Conservation (phyloP, 441 rosid genomes). For the Biscutella laevigata region DNA sequence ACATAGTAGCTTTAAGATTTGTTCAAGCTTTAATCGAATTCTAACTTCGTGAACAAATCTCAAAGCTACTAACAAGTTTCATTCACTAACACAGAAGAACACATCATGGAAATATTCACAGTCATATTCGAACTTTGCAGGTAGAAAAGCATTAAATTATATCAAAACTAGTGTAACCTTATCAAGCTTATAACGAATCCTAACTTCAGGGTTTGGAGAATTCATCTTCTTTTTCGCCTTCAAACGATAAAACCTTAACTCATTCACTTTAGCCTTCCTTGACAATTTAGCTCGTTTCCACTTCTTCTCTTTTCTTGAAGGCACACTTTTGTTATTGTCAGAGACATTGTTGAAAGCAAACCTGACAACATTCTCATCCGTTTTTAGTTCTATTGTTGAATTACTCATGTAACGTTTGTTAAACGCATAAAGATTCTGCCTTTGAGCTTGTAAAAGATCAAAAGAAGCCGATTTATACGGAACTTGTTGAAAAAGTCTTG, state of each 20-base stretch:
- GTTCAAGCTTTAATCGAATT: too few relatives aligned
- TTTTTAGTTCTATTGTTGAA: constrained; percentile 43
- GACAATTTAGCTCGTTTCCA: constrained; percentile 44
- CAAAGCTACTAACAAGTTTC: neutral
- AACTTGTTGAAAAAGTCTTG: constrained; percentile 16
- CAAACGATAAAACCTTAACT: constrained; percentile 66
- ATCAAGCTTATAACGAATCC: constrained; percentile 72
- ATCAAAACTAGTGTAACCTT: constrained; percentile 37
- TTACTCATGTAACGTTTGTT: constrained; percentile 35
- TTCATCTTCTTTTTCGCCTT: constrained; percentile 87
- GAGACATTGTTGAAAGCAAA: constrained; percentile 38
- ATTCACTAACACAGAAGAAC: neutral
- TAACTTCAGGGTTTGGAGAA: constrained; percentile 80
- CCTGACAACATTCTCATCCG: constrained; percentile 48
- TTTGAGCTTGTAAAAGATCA: neutral
- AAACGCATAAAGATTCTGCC: constrained; percentile 4
- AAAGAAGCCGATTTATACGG: constrained; percentile 4
- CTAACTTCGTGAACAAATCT: too few relatives aligned
- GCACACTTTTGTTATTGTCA: constrained; percentile 14
- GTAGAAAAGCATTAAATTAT: neutral
- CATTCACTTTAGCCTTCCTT: constrained; percentile 56
- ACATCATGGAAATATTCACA: neutral
- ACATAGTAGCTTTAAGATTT: too few relatives aligned
- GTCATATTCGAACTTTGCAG: too few relatives aligned
- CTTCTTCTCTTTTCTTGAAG: constrained; percentile 30